These are phyloP conservation scores for Cystobasidium slooffiae DNA, from an alignment of 1,284 basidiomycete species.

Conservation along the genomic window DNA sequence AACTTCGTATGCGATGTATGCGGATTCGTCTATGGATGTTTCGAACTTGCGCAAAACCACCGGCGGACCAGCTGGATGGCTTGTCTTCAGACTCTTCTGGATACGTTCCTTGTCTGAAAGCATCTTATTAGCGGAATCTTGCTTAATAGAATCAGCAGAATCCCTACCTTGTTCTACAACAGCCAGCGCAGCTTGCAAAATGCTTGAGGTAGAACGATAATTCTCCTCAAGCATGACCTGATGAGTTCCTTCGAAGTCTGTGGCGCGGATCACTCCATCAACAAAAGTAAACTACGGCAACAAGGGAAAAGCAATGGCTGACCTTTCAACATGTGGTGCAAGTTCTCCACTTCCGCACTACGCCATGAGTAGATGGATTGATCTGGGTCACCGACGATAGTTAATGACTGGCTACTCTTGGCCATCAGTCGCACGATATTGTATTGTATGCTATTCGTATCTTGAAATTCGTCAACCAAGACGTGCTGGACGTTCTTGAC, in stretches of 20 bases:
- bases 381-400: constrained; percentile 89
- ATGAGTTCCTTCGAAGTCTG: constrained; percentile 64
- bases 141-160: not conserved
- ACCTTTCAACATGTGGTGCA: constrained; percentile 77
- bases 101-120: constrained; percentile 70
- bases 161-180: constrained; percentile 76
- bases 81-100: constrained; percentile 73
- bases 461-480: constrained; percentile 88
- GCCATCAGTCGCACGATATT: constrained; percentile 79
- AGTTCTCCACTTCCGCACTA: constrained; percentile 77
- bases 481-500: constrained; percentile 73
- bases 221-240: constrained; percentile 83
- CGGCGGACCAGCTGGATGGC: constrained; percentile 67
- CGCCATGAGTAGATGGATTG: constrained; percentile 93
- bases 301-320: constrained; percentile 11
- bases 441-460: constrained; percentile 86
- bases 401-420: constrained; percentile 62
- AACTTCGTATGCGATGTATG: constrained; percentile 77
- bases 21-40: constrained; percentile 65
- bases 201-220: constrained; percentile 81
- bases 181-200: constrained; percentile 73
- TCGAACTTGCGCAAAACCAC: constrained; percentile 62
- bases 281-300: constrained; percentile 54
- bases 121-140: not conserved
- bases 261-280: constrained; percentile 25